A percentile compares a stretch with the other conserved stretches of the same genome.
These are phyloP conservation scores for Collybiopsis confluens DNA, from an alignment of 768 basidiomycete species.

Conservation along the genomic window DNA sequence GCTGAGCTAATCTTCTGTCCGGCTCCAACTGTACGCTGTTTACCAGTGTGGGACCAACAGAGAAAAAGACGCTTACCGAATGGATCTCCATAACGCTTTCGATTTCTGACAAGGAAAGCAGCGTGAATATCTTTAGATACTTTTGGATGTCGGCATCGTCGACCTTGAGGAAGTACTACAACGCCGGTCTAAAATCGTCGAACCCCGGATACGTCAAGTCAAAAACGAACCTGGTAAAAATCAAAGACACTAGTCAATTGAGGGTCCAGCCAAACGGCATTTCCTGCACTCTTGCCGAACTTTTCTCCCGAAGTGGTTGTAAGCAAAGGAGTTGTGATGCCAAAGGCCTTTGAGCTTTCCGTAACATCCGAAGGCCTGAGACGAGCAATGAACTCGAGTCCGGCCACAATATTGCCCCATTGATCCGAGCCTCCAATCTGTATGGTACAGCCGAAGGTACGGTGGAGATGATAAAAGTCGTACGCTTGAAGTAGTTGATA, in stretches of 20 bases:
- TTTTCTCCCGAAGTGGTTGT: constrained; percentile 89
- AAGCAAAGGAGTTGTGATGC: constrained; percentile 90
- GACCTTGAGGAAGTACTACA: constrained; percentile 84
- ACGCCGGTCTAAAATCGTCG: neutral
- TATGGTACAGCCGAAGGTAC: constrained; percentile 63
- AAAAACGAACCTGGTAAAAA: constrained; percentile 83
- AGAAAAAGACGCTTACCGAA: constrained; percentile 30
- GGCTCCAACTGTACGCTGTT: constrained; percentile 29
- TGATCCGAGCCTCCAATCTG: constrained; percentile 98
- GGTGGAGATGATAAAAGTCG: constrained; percentile 81
- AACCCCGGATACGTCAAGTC: neutral
- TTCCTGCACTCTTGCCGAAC: constrained; percentile 96
- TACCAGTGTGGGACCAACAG: neutral
- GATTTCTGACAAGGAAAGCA: constrained; percentile 60
- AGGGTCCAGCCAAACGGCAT: constrained; percentile 88
- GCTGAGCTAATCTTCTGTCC: constrained; percentile 42
- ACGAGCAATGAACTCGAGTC: constrained; percentile 84
- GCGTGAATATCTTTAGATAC: constrained; percentile 80
- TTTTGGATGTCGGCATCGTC: constrained; percentile 75
- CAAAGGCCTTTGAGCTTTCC: constrained; percentile 47
- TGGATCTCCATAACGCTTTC: constrained; percentile 55
- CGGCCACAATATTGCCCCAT: constrained; percentile 96
- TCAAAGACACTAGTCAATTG: constrained; percentile 81
- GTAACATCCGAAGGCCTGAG: constrained; percentile 27
- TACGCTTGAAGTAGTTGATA: constrained; percentile 97